Evolutionary conservation across 2,329 filamentous ascomycete species (phyloP).

Genomic region (Talaromyces rugulosus): DNA sequence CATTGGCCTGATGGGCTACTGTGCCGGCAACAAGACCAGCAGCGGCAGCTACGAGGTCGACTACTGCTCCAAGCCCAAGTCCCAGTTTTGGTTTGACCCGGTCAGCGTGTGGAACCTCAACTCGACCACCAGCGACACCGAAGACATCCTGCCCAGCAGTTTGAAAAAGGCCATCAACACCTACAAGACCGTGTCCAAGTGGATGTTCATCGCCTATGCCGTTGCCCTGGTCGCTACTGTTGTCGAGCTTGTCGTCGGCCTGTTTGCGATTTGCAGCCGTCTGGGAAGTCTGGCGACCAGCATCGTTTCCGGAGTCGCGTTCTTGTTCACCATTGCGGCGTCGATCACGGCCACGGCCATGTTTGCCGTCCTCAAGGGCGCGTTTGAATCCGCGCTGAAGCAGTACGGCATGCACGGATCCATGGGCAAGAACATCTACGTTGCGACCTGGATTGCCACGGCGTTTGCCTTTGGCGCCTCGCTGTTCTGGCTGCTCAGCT

Average conservation of each 20-base stretch:
- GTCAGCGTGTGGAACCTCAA: constrained; percentile 64
- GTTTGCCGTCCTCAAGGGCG: constrained; percentile 64
- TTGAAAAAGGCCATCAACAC: constrained; percentile 64
- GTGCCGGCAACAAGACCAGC: constrained; percentile 56
- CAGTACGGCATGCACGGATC: constrained; percentile 65
- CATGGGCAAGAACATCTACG: constrained; percentile 67
- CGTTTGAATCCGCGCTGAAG: constrained; percentile 63
- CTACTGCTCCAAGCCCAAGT: constrained; percentile 66
- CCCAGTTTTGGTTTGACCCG: constrained; percentile 72
- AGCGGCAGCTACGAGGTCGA: constrained; percentile 49
- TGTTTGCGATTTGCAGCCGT: constrained; percentile 79
- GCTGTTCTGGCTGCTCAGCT: constrained; percentile 86
- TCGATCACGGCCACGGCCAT: constrained; percentile 72
- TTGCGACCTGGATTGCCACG: constrained; percentile 72
- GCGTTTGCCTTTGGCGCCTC: constrained; percentile 70
- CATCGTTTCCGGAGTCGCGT: constrained; percentile 59
- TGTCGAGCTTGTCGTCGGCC: constrained; percentile 69
- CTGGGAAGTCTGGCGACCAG: constrained; percentile 79
- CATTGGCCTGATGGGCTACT: constrained; percentile 84
- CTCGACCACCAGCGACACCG: constrained; percentile 40
- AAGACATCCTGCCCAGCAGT: constrained; percentile 63
- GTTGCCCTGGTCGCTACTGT: constrained; percentile 67
- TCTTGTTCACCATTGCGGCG: constrained; percentile 58
- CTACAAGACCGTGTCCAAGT: constrained; percentile 71
- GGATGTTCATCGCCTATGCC: constrained; percentile 79